Evolutionary conservation across 2,329 filamentous ascomycete genomes (phyloP).

Genomic region (Calonectria naviculata): DNA sequence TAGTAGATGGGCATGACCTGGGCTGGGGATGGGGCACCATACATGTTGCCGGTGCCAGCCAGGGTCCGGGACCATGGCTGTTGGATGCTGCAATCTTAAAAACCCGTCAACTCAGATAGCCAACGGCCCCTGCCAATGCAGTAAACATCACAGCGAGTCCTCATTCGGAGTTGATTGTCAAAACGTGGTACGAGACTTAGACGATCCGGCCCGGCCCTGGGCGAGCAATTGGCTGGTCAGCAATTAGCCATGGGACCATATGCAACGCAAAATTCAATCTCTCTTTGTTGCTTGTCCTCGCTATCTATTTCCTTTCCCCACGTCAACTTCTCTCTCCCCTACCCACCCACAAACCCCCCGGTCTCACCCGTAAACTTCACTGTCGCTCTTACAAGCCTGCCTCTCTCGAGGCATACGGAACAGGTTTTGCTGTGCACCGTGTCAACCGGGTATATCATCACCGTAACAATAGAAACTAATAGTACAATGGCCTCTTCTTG

Average conservation of each 20-base stretch:
- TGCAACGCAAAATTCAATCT: slow-evolving; percentile 11
- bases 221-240: neutral
- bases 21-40: neutral
- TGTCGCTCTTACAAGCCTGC: slow-evolving; percentile 17
- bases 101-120: neutral
- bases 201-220: neutral
- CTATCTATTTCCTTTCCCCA: slow-evolving; percentile 5
- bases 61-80: slow-evolving; percentile 2
- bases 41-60: neutral
- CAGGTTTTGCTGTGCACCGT: slow-evolving; percentile 29
- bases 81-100: slow-evolving; percentile 3
- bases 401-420: slow-evolving; percentile 16
- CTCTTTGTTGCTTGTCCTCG: slow-evolving; percentile 15
- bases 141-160: neutral
- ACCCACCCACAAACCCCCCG: neutral
- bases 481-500: slow-evolving; percentile 30
- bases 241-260: neutral
- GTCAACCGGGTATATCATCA: slow-evolving; percentile 40
- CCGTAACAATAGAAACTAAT: slow-evolving; percentile 41
- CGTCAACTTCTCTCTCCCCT: too few relatives aligned
- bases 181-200: slow-evolving; percentile 7
- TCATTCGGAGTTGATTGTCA: neutral
- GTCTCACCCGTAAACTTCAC: slow-evolving; percentile 18
- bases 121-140: neutral
- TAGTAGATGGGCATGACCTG: neutral